phyloP scores from a whole-genome alignment of 2,329 filamentous ascomycete genomes.

The Apiospora malaysiana region DNA sequence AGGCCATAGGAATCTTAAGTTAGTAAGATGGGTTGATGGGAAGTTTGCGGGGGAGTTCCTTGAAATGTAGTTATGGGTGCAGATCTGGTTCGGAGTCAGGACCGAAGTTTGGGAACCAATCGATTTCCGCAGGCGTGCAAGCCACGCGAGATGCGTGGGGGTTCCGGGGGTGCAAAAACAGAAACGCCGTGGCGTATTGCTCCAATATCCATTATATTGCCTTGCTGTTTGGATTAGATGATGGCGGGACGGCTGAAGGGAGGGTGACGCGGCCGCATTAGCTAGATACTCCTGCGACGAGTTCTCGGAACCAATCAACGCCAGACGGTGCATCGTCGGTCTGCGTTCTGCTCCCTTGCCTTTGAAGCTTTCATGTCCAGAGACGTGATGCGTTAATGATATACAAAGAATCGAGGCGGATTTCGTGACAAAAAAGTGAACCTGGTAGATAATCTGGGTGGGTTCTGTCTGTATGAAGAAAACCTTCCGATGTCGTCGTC shows the following conservation, averaged over 20 bases:
- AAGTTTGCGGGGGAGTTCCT: not conserved
- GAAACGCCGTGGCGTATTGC: not conserved
- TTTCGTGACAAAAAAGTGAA: no score
- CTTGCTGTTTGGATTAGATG: not conserved
- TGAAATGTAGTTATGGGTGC: not conserved
- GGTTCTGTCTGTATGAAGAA: not conserved
- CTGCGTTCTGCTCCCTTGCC: not conserved
- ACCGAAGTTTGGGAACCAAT: not conserved
- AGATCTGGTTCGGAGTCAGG: not conserved
- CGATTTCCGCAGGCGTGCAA: not conserved
- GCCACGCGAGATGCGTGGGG: not conserved
- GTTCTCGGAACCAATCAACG: not conserved
- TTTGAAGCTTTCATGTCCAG: not conserved
- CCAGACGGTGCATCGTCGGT: not conserved
- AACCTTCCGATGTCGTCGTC: not conserved
- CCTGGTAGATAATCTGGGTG: no score
- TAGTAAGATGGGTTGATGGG: not conserved
- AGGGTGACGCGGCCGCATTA: not conserved
- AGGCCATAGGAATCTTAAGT: not conserved
- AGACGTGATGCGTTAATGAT: not conserved
- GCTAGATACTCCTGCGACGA: not conserved
- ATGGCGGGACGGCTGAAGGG: not conserved
- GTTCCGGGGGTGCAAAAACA: not conserved
- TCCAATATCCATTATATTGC: not conserved
- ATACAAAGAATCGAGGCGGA: not conserved